A percentile compares a stretch with the other conserved stretches of the same genome.
Evolutionary conservation across 2,329 filamentous ascomycete genomes (phyloP).

Genomic region (Pseudocercospora fuligena): DNA sequence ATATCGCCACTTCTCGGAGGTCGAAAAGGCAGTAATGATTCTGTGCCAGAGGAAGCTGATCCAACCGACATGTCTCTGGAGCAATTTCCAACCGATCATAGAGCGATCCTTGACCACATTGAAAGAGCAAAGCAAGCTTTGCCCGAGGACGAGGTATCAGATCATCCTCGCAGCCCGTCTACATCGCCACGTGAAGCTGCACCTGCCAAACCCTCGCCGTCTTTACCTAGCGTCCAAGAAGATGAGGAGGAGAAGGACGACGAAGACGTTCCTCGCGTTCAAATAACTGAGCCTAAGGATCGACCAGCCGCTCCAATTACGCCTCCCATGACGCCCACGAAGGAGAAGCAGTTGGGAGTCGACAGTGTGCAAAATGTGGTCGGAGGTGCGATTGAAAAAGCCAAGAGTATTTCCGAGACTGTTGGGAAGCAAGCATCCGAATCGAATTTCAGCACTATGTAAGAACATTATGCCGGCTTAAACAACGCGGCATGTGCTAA

Average conservation of each 20-base stretch:
- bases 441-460: constrained; percentile 12
- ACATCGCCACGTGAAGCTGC: constrained; percentile 20
- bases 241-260: constrained; percentile 31
- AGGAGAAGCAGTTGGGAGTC: constrained; percentile 26
- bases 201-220: constrained; percentile 25
- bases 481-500: background rate
- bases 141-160: constrained; percentile 32
- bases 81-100: constrained; percentile 42
- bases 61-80: constrained; percentile 40
- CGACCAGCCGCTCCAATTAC: constrained; percentile 37
- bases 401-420: constrained; percentile 23
- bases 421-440: constrained; percentile 10
- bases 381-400: constrained; percentile 19
- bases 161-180: constrained; percentile 16
- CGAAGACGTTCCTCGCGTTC: constrained; percentile 22
- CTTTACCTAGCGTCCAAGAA: constrained; percentile 37
- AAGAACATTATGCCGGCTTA: background rate
- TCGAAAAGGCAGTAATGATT: constrained; percentile 26
- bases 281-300: constrained; percentile 18
- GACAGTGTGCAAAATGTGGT: constrained; percentile 17
- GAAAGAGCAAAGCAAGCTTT: constrained; percentile 32
- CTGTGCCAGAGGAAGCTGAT: constrained; percentile 32
- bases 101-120: constrained; percentile 42
- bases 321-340: constrained; percentile 41
- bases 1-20: constrained; percentile 16